phyloP scores from a whole-genome alignment of 805 yeast genomes.

The Metschnikowia reukaufii region DNA sequence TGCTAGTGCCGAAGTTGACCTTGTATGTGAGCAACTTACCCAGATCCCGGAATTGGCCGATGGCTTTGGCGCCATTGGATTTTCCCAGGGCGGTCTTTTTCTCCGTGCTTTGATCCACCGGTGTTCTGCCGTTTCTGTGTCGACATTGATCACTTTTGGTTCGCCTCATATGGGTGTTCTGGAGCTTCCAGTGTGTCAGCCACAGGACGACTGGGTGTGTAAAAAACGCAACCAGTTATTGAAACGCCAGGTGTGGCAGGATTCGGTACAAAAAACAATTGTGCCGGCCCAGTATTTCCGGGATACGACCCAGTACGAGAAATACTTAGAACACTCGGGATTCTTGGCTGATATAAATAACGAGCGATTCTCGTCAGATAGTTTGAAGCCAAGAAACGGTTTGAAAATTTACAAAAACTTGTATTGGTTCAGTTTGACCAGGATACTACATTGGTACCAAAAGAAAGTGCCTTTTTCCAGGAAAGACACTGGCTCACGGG shows the following conservation, averaged over 20 bases:
- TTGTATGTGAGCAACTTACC: constrained; percentile 55
- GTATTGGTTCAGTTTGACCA: constrained; percentile 59
- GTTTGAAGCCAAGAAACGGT: constrained; percentile 43
- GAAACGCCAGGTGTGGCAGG: constrained; percentile 60
- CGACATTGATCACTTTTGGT: constrained; percentile 69
- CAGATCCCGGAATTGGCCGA: constrained; percentile 42
- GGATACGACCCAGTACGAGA: constrained; percentile 52
- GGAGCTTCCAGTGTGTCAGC: constrained; percentile 62
- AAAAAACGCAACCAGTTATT: constrained; percentile 51
- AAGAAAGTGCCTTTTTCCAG: constrained; percentile 66
- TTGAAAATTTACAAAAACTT: constrained; percentile 48
- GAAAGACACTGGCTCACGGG: constrained; percentile 51
- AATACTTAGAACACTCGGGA: constrained; percentile 54
- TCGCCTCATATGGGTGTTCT: constrained; percentile 77
- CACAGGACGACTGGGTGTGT: constrained; percentile 58
- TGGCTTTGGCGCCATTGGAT: constrained; percentile 76
- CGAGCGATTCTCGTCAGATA: constrained; percentile 41
- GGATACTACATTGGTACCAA: constrained; percentile 73
- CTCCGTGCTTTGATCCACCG: constrained; percentile 64
- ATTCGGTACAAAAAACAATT: constrained; percentile 53
- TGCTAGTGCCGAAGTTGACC: constrained; percentile 52
- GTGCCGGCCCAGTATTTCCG: constrained; percentile 79
- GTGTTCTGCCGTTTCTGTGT: constrained; percentile 45
- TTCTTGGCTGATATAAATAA: constrained; percentile 69
- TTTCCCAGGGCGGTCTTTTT: constrained; percentile 83